A percentile compares a stretch with the other conserved stretches of the same genome.
Conservation (phyloP, 495 filamentous ascomycete species). For the Aspergillus ostianus region DNA sequence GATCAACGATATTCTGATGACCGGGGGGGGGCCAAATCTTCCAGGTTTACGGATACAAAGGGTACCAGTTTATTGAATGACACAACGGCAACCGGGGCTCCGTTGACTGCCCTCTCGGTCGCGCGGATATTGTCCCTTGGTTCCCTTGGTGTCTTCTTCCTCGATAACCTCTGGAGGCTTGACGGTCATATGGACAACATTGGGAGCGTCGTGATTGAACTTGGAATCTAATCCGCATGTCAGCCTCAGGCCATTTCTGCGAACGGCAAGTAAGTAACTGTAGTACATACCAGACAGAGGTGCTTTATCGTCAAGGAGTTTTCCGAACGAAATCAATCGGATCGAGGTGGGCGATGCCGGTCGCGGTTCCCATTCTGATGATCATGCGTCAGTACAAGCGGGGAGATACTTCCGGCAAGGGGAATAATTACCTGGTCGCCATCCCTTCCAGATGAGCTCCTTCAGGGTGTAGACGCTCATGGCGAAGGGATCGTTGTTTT, state of each 20-base stretch:
- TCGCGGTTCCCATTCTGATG: slow-evolving; percentile 76
- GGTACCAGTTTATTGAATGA: slow-evolving; percentile 65
- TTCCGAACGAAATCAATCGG: slow-evolving; percentile 83
- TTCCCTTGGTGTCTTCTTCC: slow-evolving; percentile 79
- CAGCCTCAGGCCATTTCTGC: slow-evolving; percentile 11
- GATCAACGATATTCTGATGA: slow-evolving; percentile 4
- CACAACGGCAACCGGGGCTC: slow-evolving; percentile 71
- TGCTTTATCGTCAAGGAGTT: slow-evolving; percentile 82
- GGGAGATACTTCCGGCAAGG: background rate
- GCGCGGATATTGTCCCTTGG: slow-evolving; percentile 59
- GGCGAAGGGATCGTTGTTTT: slow-evolving; percentile 76
- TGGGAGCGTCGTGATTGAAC: slow-evolving; percentile 67
- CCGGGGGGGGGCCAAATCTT: background rate
- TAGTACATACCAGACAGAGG: slow-evolving; percentile 63
- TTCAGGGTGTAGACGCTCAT: slow-evolving; percentile 91
- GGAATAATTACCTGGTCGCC: slow-evolving; percentile 63
- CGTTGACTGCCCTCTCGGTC: slow-evolving; percentile 62
- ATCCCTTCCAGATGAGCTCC: slow-evolving; percentile 86
- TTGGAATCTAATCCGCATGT: slow-evolving; percentile 61
- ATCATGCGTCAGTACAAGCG: slow-evolving; percentile 1
- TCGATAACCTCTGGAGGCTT: slow-evolving; percentile 86
- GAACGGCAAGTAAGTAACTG: background rate
- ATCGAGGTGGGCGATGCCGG: slow-evolving; percentile 82
- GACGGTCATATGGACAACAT: slow-evolving; percentile 92
- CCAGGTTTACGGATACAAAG: slow-evolving; percentile 30